These are phyloP conservation scores for Rusavskia elegans DNA, from an alignment of 495 filamentous ascomycete genomes.

Conservation along the genomic window DNA sequence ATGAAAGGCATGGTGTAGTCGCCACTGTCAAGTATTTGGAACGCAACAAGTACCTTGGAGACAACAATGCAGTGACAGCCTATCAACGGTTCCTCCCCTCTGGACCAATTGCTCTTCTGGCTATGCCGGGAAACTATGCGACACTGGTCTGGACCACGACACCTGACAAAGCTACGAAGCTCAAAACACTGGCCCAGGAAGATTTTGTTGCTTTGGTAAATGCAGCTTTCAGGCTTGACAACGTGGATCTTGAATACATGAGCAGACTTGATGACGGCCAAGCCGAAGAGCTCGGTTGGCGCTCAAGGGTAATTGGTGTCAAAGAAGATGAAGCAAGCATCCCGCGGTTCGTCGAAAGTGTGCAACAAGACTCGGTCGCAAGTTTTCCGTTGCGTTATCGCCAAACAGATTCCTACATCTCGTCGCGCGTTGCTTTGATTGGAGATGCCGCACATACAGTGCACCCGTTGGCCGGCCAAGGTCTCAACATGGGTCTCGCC, in stretches of 20 bases:
- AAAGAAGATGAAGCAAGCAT: conserved; percentile 19
- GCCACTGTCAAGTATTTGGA: conserved; percentile 55
- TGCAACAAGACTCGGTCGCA: conserved; percentile 70
- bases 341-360: conserved; percentile 41
- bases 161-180: conserved; percentile 53
- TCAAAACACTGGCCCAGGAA: conserved; percentile 54
- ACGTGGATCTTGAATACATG: conserved; percentile 69
- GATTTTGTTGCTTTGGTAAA: conserved; percentile 85
- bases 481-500: conserved; percentile 81
- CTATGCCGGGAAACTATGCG: conserved; percentile 64
- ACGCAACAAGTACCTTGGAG: conserved; percentile 18
- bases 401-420: conserved; percentile 83
- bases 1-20: conserved; percentile 76
- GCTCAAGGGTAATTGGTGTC: conserved; percentile 16
- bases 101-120: conserved; percentile 79
- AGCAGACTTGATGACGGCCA: conserved; percentile 45
- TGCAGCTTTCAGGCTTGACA: conserved; percentile 71
- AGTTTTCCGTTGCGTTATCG: conserved; percentile 83
- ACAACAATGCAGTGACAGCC: conserved; percentile 43
- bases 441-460: conserved; percentile 92
- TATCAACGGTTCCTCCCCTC: conserved; percentile 93
- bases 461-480: conserved; percentile 88
- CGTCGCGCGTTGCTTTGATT: conserved; percentile 71
- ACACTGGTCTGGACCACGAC: conserved; percentile 91
- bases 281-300: conserved; percentile 65